phyloP scores from a whole-genome alignment of 129 eudicot species.

The Lactuca sativa region DNA sequence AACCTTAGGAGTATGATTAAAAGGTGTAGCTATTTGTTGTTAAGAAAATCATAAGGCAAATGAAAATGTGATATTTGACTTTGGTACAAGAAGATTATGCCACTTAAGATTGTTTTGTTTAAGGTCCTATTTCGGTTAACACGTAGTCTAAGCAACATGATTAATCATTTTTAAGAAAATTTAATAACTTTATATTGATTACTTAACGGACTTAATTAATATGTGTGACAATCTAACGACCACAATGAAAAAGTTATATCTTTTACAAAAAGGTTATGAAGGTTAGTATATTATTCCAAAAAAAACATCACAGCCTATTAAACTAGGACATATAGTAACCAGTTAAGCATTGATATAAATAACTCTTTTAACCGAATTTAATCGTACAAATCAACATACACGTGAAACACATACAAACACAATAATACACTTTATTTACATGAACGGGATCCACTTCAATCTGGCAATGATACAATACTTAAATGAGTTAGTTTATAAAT shows the following conservation, averaged over 20 bases:
- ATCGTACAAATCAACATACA: not conserved
- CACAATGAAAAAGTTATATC: not conserved
- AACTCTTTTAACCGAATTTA: not conserved
- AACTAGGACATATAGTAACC: not conserved
- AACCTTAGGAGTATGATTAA: too few relatives aligned
- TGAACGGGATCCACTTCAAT: not conserved
- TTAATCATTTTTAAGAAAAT: too few relatives aligned
- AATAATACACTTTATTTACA: not conserved
- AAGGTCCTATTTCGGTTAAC: too few relatives aligned
- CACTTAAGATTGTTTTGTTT: too few relatives aligned
- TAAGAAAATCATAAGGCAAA: too few relatives aligned
- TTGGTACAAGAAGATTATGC: too few relatives aligned
- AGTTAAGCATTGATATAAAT: too few relatives aligned
- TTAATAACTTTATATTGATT: not conserved
- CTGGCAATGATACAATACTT: not conserved
- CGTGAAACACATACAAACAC: not conserved
- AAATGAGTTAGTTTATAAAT: not conserved
- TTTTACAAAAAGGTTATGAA: not conserved
- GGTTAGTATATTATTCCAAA: not conserved
- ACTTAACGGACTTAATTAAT: not conserved
- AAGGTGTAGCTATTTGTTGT: too few relatives aligned
- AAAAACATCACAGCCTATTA: not conserved
- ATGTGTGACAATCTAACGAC: not conserved
- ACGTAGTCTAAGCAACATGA: not conserved
- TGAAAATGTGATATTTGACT: too few relatives aligned